Percentiles rank a stretch among this genome's conserved stretches.
phyloP scores from a whole-genome alignment of 2,329 filamentous ascomycete species.

The Ophiocordyceps sinensis region DNA sequence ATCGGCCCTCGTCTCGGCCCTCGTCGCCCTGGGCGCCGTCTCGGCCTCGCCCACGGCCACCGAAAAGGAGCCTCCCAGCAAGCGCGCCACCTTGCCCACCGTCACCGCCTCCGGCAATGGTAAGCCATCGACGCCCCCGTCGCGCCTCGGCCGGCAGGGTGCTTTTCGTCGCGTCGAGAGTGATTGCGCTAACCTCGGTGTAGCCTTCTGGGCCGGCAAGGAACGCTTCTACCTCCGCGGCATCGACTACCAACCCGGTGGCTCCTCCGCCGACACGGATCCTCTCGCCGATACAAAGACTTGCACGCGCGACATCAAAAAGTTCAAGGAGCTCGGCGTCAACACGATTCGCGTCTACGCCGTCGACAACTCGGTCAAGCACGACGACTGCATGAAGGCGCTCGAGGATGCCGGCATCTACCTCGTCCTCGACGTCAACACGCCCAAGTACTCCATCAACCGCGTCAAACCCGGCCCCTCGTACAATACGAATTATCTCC shows the following conservation, averaged over 20 bases:
- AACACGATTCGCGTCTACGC: conserved; percentile 91
- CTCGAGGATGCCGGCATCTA: conserved; percentile 81
- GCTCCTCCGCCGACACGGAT: conserved; percentile 43
- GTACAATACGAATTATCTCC: conserved; percentile 79
- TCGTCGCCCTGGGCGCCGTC: conserved; percentile 30
- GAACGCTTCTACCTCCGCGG: conserved; percentile 45
- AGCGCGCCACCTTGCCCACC: conserved; percentile 33
- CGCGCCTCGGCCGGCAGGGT: neutral
- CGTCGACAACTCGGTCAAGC: conserved; percentile 70
- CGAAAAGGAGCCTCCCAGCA: conserved; percentile 30
- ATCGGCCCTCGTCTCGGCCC: conserved; percentile 28
- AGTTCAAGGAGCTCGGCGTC: conserved; percentile 75
- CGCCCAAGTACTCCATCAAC: conserved; percentile 77
- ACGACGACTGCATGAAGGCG: conserved; percentile 73
- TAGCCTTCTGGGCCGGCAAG: conserved; percentile 40
- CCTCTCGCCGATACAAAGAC: conserved; percentile 56
- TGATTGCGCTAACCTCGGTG: neutral
- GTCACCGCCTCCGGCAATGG: conserved; percentile 44
- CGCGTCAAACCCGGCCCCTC: conserved; percentile 59
- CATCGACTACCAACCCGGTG: conserved; percentile 50
- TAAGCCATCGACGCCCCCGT: conserved; percentile 14
- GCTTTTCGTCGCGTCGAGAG: neutral
- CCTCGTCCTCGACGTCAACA: conserved; percentile 84
- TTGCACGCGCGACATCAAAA: conserved; percentile 66
- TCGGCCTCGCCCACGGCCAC: conserved; percentile 35